Percentiles rank a stretch among this genome's conserved stretches.
These are phyloP conservation scores for Venturia asperata DNA, from an alignment of 2,329 filamentous ascomycete genomes.

Conservation along the genomic window DNA sequence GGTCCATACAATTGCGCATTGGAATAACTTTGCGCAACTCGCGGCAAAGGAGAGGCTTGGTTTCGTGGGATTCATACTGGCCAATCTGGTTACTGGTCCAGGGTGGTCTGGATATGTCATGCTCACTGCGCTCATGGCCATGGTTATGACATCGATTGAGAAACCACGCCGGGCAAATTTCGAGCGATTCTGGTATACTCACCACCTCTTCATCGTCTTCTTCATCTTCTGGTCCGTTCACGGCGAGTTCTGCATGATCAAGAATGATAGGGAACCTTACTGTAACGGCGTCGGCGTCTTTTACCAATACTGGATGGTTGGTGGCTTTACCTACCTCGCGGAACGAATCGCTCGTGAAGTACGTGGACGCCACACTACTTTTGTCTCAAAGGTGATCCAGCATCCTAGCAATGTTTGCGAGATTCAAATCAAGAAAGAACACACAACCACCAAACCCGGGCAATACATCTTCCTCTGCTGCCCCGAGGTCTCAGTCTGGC, in stretches of 20 bases:
- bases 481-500: slow-evolving; percentile 78
- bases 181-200: slow-evolving; percentile 85
- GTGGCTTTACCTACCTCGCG: slow-evolving; percentile 71
- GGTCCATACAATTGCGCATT: slow-evolving; percentile 79
- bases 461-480: slow-evolving; percentile 88
- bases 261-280: slow-evolving; percentile 72
- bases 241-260: slow-evolving; percentile 86
- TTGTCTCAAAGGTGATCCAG: slow-evolving; percentile 82
- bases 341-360: slow-evolving; percentile 73
- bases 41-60: slow-evolving; percentile 68
- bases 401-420: slow-evolving; percentile 84
- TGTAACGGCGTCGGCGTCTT: slow-evolving; percentile 73
- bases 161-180: slow-evolving; percentile 74
- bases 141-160: slow-evolving; percentile 70
- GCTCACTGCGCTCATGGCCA: slow-evolving; percentile 69
- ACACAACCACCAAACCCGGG: slow-evolving; percentile 72
- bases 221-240: slow-evolving; percentile 90
- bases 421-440: slow-evolving; percentile 86
- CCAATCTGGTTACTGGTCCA: slow-evolving; percentile 71
- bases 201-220: slow-evolving; percentile 82
- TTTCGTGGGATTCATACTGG: slow-evolving; percentile 68
- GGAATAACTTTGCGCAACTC: slow-evolving; percentile 77
- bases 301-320: slow-evolving; percentile 86
- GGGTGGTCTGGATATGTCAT: slow-evolving; percentile 85
- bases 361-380: slow-evolving; percentile 73